A percentile compares a stretch with the other conserved stretches of the same genome.
phyloP scores from a whole-genome alignment of 2,329 filamentous ascomycete genomes.

The Fusarium pseudonygamai region DNA sequence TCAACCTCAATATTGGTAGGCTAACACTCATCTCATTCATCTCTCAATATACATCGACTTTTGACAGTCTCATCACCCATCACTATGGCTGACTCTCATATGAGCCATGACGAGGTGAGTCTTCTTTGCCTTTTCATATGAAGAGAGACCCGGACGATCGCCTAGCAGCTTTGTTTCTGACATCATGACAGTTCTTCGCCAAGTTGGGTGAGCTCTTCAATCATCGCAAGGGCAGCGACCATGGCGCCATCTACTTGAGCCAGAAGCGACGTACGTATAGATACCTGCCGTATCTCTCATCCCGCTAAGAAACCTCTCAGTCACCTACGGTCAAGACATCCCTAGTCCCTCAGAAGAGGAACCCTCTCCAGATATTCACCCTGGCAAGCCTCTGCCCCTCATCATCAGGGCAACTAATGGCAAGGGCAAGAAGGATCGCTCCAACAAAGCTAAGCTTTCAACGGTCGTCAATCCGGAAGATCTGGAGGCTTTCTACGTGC shows the following conservation, averaged over 20 bases:
- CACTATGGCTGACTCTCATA: constrained; percentile 35
- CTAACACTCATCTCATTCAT: constrained; percentile 16
- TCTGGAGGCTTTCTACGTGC: constrained; percentile 81
- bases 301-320: constrained; percentile 44
- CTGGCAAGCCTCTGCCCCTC: constrained; percentile 71
- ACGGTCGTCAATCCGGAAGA: constrained; percentile 82
- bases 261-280: constrained; percentile 75
- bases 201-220: constrained; percentile 75
- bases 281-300: background rate
- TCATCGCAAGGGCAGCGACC: constrained; percentile 71
- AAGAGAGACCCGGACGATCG: background rate
- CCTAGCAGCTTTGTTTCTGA: constrained; percentile 7
- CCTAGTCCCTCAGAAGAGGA: constrained; percentile 56
- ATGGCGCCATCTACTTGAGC: constrained; percentile 77
- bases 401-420: constrained; percentile 88
- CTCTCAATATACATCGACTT: constrained; percentile 12
- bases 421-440: constrained; percentile 67
- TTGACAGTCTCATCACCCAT: constrained; percentile 3
- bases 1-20: constrained; percentile 25
- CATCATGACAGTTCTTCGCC: constrained; percentile 72
- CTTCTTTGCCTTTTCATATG: no score
- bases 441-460: constrained; percentile 76
- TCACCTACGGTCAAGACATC: constrained; percentile 56
- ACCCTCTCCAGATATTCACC: constrained; percentile 68
- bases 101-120: constrained; percentile 44